Conservation (phyloP, 2,329 filamentous ascomycete species). For the Hymenoscyphus infarciens region DNA sequence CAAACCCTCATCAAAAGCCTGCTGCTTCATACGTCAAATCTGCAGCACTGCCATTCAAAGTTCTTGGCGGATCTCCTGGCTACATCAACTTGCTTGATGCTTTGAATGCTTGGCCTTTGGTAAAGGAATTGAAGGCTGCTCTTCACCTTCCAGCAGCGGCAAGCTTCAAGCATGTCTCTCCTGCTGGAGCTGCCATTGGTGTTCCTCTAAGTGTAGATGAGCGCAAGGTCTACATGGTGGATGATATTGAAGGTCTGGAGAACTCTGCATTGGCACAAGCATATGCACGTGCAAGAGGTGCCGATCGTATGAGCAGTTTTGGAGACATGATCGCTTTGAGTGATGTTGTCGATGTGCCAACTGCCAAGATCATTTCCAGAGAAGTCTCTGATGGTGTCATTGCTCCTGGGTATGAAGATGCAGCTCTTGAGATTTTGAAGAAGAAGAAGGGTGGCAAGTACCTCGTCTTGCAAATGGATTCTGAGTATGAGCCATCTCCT, state of each 20-base stretch:
- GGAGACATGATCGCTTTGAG: slow-evolving; percentile 94
- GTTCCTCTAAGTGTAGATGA: slow-evolving; percentile 81
- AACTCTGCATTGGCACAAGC: slow-evolving; percentile 84
- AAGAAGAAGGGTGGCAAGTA: slow-evolving; percentile 99
- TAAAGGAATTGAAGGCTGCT: slow-evolving; percentile 91
- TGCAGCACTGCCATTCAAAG: slow-evolving; percentile 85
- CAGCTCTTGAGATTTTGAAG: slow-evolving; percentile 83
- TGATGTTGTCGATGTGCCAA: slow-evolving; percentile 84
- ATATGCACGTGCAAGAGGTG: slow-evolving; percentile 90
- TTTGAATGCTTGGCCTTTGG: slow-evolving; percentile 93
- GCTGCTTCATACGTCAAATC: slow-evolving; percentile 77
- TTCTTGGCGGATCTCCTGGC: slow-evolving; percentile 81
- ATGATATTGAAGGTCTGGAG: slow-evolving; percentile 88
- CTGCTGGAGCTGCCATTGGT: slow-evolving; percentile 91
- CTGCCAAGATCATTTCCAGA: slow-evolving; percentile 94
- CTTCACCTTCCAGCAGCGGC: slow-evolving; percentile 86
- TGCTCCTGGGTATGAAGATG: slow-evolving; percentile 79
- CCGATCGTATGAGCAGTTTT: slow-evolving; percentile 98
- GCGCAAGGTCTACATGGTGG: slow-evolving; percentile 97
- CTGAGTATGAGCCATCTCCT: slow-evolving; percentile 70
- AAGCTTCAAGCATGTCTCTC: slow-evolving; percentile 98
- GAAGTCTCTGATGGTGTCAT: slow-evolving; percentile 98
- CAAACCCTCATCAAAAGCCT: slow-evolving; percentile 98
- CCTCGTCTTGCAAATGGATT: slow-evolving; percentile 91
- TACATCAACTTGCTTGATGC: slow-evolving; percentile 98